Percentiles rank a stretch among this genome's conserved stretches.
Evolutionary conservation across 2,329 filamentous ascomycete genomes (phyloP).

Genomic region (Penicillium sp.): DNA sequence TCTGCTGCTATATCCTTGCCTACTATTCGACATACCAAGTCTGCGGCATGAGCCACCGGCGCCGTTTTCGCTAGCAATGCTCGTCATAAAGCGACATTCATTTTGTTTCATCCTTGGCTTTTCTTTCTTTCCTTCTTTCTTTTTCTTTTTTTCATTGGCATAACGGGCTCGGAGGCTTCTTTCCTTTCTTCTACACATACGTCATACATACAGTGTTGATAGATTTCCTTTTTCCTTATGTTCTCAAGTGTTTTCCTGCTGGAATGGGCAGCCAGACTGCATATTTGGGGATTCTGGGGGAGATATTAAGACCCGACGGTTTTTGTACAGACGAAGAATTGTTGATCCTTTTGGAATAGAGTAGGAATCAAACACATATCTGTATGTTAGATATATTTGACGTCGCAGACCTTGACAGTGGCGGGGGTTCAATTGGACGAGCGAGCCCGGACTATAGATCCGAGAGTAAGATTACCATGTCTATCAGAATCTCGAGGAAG

Average conservation of each 20-base stretch:
- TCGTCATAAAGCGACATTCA: constrained; percentile 20
- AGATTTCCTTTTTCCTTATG: constrained; percentile 21
- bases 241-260: constrained; percentile 6
- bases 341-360: constrained; percentile 12
- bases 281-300: constrained; percentile 2
- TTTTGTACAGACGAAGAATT: not conserved
- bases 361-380: not conserved
- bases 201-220: constrained; percentile 27
- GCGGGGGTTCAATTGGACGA: not conserved
- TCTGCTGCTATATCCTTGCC: constrained; percentile 5
- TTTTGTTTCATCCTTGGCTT: constrained; percentile 17
- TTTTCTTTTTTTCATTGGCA: constrained; percentile 20
- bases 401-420: not conserved
- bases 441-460: not conserved
- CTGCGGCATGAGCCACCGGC: not conserved
- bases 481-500: not conserved
- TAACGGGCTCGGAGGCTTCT: constrained; percentile 23
- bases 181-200: constrained; percentile 12
- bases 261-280: constrained; percentile 16
- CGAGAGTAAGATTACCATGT: constrained; percentile 2
- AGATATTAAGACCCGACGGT: not conserved
- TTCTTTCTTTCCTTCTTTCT: constrained; percentile 14
- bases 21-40: not conserved
- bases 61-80: not conserved
- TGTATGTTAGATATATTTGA: not conserved